These are phyloP conservation scores for Diplosphaera chodatii DNA, from an alignment of 139 green algal genomes.

Conservation along the genomic window DNA sequence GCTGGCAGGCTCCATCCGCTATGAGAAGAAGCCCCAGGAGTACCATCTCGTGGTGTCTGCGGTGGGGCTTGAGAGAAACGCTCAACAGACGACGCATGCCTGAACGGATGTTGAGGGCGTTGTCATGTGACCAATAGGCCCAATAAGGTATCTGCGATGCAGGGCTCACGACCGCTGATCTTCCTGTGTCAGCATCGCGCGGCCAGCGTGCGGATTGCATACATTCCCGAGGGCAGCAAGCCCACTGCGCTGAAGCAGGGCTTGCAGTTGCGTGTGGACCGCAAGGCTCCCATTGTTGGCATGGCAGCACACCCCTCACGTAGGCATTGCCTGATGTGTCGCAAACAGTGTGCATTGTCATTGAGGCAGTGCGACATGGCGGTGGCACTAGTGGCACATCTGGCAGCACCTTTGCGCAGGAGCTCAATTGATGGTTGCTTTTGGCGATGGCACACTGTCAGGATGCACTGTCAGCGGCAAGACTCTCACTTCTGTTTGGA, in stretches of 20 bases:
- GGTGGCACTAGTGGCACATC: too few species aligned
- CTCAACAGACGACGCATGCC: too few species aligned
- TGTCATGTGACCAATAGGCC: too few species aligned
- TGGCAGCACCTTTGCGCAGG: too few species aligned
- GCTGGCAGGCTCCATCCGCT: background rate
- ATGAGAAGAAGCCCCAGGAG: background rate
- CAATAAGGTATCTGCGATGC: too few species aligned
- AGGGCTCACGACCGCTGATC: conserved; percentile 10
- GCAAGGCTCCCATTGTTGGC: conserved; percentile 22
- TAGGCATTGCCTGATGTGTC: too few species aligned
- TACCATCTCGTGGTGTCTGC: background rate
- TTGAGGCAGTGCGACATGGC: too few species aligned
- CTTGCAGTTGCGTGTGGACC: conserved; percentile 7
- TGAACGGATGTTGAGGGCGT: too few species aligned
- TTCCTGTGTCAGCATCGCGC: conserved; percentile 16
- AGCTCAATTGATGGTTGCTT: conserved; percentile 7
- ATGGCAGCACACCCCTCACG: conserved; percentile 3
- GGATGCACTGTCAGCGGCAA: background rate
- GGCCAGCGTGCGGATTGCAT: conserved; percentile 5
- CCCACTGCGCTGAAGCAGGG: conserved; percentile 11
- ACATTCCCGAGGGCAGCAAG: conserved; percentile 6
- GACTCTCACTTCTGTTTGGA: conserved; percentile 10
- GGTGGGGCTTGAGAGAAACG: too few species aligned
- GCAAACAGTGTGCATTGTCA: too few species aligned
- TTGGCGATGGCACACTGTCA: conserved; percentile 15